Evolutionary conservation across 768 basidiomycete species (phyloP).

Genomic region (Rhizopogon salebrosus): DNA sequence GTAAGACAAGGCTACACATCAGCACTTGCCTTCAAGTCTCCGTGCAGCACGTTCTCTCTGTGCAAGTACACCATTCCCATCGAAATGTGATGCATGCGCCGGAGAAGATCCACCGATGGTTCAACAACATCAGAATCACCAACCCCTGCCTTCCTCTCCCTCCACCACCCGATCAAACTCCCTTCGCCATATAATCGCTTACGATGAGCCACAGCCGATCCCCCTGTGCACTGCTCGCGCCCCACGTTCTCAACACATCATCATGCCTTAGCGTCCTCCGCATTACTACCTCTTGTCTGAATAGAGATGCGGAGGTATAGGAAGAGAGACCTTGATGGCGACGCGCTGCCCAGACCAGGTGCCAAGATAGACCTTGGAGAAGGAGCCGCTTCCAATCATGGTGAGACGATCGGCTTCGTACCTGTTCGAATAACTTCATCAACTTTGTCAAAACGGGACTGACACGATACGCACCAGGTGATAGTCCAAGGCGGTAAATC

Average conservation of each 20-base stretch:
- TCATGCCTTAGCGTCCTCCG: constrained; percentile 10
- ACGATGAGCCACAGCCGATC: constrained; percentile 5
- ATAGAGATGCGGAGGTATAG: constrained; percentile 56
- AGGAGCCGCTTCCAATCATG: constrained; percentile 69
- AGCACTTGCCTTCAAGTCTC: constrained; percentile 66
- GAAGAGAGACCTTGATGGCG: constrained; percentile 70
- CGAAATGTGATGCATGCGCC: constrained; percentile 11
- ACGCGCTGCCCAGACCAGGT: constrained; percentile 63
- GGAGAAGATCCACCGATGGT: background rate
- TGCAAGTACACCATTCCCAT: constrained; percentile 12
- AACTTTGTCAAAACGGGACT: background rate
- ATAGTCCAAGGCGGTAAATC: constrained; percentile 72
- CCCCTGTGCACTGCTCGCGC: constrained; percentile 8
- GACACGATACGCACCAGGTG: constrained; percentile 40
- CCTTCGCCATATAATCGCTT: background rate
- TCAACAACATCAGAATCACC: background rate
- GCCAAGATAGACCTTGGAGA: constrained; percentile 76
- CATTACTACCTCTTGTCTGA: constrained; percentile 37
- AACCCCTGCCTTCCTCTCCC: constrained; percentile 26
- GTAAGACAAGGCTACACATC: background rate
- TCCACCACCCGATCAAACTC: constrained; percentile 39
- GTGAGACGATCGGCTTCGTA: constrained; percentile 72
- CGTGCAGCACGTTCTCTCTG: constrained; percentile 39
- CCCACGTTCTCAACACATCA: constrained; percentile 10
- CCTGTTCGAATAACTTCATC: constrained; percentile 23